Percentiles rank a stretch among this genome's conserved stretches.
These are phyloP conservation scores for Ophiobolus disseminans DNA, from an alignment of 2,329 filamentous ascomycete genomes.

Conservation along the genomic window DNA sequence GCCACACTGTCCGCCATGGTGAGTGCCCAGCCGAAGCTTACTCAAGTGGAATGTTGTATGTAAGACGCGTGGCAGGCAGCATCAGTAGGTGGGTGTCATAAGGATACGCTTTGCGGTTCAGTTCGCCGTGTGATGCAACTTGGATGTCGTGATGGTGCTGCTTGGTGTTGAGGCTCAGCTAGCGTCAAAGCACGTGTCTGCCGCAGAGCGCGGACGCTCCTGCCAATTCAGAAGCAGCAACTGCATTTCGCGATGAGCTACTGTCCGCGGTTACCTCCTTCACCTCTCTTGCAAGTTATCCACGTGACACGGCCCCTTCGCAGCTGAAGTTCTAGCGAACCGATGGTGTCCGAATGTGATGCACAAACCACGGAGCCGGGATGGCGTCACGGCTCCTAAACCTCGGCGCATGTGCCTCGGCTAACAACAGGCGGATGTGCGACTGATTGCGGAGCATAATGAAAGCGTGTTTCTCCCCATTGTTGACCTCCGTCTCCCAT, in stretches of 20 bases:
- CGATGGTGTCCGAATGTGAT: neutral
- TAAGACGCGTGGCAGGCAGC: neutral
- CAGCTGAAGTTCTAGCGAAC: no score
- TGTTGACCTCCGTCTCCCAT: conserved; percentile 11
- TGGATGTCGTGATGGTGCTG: neutral
- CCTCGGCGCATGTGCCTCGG: conserved; percentile 47
- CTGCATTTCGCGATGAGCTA: conserved; percentile 19
- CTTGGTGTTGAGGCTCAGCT: conserved; percentile 11
- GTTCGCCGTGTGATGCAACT: neutral
- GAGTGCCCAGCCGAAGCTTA: neutral
- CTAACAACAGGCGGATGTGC: conserved; percentile 37
- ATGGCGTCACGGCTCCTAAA: conserved; percentile 21
- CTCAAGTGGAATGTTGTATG: neutral
- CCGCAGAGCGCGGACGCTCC: neutral
- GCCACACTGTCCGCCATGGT: conserved; percentile 37
- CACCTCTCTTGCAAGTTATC: neutral
- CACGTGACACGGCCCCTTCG: no score
- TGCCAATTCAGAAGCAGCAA: neutral
- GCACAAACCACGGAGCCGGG: conserved; percentile 27
- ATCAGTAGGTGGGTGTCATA: neutral
- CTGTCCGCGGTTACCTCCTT: neutral
- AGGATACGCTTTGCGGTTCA: neutral
- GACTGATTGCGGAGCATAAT: conserved; percentile 29
- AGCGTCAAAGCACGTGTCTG: conserved; percentile 17
- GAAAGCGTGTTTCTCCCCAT: conserved; percentile 23